phyloP scores from a whole-genome alignment of 192 early-diverging fungal genomes.

The Coemansia sp. region DNA sequence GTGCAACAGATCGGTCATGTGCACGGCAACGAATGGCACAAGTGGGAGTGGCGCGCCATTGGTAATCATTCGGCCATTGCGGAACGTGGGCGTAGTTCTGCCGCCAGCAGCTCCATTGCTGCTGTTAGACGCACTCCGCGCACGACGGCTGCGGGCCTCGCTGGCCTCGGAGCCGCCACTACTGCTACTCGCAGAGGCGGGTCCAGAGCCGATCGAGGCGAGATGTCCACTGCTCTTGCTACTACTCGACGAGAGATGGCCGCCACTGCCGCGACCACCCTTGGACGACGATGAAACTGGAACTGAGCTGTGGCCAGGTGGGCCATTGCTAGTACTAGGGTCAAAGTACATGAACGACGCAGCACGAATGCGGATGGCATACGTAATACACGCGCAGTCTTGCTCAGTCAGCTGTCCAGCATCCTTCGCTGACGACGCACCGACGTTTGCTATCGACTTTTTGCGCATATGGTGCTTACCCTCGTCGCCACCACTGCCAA shows the following conservation, averaged over 20 bases:
- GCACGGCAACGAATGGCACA: slow-evolving; percentile 58
- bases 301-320: slow-evolving; percentile 34
- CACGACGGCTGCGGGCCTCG: slow-evolving; percentile 39
- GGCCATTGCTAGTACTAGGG: slow-evolving; percentile 22
- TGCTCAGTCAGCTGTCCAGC: slow-evolving; percentile 44
- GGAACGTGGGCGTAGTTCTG: slow-evolving; percentile 21
- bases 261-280: slow-evolving; percentile 37
- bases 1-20: slow-evolving; percentile 59
- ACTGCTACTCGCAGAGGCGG: neutral
- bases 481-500: slow-evolving; percentile 37
- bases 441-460: slow-evolving; percentile 32
- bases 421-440: slow-evolving; percentile 25
- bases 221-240: slow-evolving; percentile 17
- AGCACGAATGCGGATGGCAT: slow-evolving; percentile 52
- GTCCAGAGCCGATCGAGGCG: slow-evolving; percentile 6
- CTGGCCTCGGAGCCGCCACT: slow-evolving; percentile 23
- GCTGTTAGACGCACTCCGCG: slow-evolving; percentile 49
- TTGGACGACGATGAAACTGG: slow-evolving; percentile 37
- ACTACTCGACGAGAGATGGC: slow-evolving; percentile 26
- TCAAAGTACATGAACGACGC: slow-evolving; percentile 54
- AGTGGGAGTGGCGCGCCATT: slow-evolving; percentile 50
- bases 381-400: slow-evolving; percentile 56
- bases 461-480: slow-evolving; percentile 45
- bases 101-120: slow-evolving; percentile 34
- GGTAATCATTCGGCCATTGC: slow-evolving; percentile 42